Conservation (phyloP, 495 filamentous ascomycete species). For the Penicillium manginii region DNA sequence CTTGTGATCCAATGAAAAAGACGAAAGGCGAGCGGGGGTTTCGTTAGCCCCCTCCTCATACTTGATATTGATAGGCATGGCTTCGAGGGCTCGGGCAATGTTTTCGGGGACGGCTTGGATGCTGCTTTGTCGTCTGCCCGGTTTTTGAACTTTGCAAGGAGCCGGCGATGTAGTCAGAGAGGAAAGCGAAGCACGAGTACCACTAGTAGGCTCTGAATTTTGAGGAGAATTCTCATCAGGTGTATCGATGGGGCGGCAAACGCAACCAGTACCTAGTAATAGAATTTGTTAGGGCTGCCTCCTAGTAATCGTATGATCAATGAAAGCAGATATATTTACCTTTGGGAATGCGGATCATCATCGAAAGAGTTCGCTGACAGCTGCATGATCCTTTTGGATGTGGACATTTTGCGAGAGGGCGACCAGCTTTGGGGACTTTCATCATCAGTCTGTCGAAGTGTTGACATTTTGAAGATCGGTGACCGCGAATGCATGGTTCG, state of each 20-base stretch:
- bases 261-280: neutral
- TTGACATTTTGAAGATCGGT: slow-evolving; percentile 82
- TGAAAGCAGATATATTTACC: slow-evolving; percentile 28
- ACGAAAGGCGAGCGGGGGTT: neutral
- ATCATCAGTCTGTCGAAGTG: slow-evolving; percentile 77
- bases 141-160: slow-evolving; percentile 32
- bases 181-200: slow-evolving; percentile 13
- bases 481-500: slow-evolving; percentile 82
- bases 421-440: slow-evolving; percentile 78
- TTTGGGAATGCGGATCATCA: slow-evolving; percentile 58
- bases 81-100: slow-evolving; percentile 32
- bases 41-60: slow-evolving; percentile 17
- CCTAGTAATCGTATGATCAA: no score
- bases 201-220: slow-evolving; percentile 6
- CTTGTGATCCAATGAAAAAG: slow-evolving; percentile 13
- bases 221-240: neutral
- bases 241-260: neutral
- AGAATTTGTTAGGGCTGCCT: slow-evolving; percentile 32
- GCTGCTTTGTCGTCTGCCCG: slow-evolving; percentile 28
- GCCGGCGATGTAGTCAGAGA: slow-evolving; percentile 16
- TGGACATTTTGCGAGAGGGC: slow-evolving; percentile 76
- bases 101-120: slow-evolving; percentile 34
- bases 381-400: slow-evolving; percentile 67
- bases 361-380: slow-evolving; percentile 54
- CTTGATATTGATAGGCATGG: slow-evolving; percentile 27